phyloP scores from a whole-genome alignment of 179 eudicot species.

The Beta lomatogona region DNA sequence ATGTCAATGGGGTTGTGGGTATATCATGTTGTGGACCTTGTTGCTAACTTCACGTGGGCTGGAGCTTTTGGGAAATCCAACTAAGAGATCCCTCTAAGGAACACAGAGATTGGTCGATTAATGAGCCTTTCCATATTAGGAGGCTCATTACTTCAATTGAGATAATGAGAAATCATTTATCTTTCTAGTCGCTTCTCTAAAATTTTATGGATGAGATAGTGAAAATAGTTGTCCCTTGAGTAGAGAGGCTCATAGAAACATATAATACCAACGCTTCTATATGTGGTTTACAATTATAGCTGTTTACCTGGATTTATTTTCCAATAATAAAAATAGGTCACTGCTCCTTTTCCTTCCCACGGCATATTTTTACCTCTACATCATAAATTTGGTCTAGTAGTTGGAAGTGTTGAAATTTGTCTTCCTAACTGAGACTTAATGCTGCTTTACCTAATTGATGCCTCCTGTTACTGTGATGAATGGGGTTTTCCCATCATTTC shows the following conservation, averaged over 20 bases:
- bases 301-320: no score
- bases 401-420: no score
- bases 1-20: neutral
- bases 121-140: neutral
- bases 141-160: neutral
- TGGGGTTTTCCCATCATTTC: neutral
- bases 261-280: no score
- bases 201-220: neutral
- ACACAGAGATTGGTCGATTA: neutral
- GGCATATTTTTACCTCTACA: no score
- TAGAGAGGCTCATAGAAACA: no score
- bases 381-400: no score
- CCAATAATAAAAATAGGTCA: no score
- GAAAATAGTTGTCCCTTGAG: no score
- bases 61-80: neutral
- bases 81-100: neutral
- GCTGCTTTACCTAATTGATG: neutral
- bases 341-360: no score
- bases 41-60: neutral
- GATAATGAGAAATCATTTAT: neutral
- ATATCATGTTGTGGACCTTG: neutral
- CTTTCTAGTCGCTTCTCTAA: no score
- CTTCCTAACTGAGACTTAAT: neutral
- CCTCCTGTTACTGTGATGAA: neutral
- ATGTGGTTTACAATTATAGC: no score